These are phyloP conservation scores for Podospora bellae-mahoneyi DNA, from an alignment of 495 filamentous ascomycete species.

Conservation along the genomic window DNA sequence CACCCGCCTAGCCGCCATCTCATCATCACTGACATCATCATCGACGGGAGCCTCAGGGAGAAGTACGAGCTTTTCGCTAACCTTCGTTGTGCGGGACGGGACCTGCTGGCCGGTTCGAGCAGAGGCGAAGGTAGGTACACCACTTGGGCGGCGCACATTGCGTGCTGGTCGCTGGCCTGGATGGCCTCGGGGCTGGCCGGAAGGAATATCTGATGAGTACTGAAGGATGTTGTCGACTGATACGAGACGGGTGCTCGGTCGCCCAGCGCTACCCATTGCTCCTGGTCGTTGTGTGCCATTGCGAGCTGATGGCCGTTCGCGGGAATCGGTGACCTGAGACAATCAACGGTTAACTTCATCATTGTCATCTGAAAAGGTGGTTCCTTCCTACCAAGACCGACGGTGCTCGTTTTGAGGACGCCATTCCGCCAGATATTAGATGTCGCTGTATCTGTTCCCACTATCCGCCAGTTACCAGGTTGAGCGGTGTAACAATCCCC, in stretches of 20 bases:
- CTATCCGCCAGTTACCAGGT: background rate
- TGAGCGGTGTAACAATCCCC: background rate
- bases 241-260: slow-evolving; percentile 69
- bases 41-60: slow-evolving; percentile 69
- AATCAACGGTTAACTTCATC: slow-evolving; percentile 2
- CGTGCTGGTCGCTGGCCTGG: slow-evolving; percentile 55
- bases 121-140: slow-evolving; percentile 43
- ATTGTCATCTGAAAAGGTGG: background rate
- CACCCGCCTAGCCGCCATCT: slow-evolving; percentile 31
- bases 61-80: slow-evolving; percentile 93
- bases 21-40: slow-evolving; percentile 54
- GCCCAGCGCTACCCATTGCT: slow-evolving; percentile 16
- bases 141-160: slow-evolving; percentile 41
- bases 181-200: slow-evolving; percentile 80
- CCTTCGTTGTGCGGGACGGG: slow-evolving; percentile 82
- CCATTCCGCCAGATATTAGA: slow-evolving; percentile 20
- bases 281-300: slow-evolving; percentile 19
- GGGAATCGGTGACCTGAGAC: slow-evolving; percentile 38
- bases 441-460: background rate
- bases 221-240: slow-evolving; percentile 95
- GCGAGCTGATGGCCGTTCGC: slow-evolving; percentile 30
- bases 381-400: slow-evolving; percentile 35
- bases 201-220: slow-evolving; percentile 91
- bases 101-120: slow-evolving; percentile 61
- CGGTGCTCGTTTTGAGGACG: slow-evolving; percentile 35